These are phyloP conservation scores for Rubia balearica DNA, from an alignment of 305 asterid species.

Conservation along the genomic window DNA sequence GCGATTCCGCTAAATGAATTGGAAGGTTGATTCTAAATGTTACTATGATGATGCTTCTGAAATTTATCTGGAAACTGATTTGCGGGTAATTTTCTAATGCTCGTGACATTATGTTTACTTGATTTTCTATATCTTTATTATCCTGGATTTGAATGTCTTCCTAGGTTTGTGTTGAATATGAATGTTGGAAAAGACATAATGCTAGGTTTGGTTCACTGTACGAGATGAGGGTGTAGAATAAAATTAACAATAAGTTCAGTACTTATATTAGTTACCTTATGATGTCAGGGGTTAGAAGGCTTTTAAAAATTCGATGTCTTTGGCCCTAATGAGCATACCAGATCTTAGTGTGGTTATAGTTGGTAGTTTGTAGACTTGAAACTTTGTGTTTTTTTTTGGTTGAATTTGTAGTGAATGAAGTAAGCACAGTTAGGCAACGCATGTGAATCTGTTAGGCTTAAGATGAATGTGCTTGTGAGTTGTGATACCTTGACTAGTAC, in stretches of 20 bases:
- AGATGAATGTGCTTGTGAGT: conserved; percentile 7
- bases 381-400: neutral
- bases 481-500: conserved; percentile 55
- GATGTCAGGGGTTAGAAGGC: neutral
- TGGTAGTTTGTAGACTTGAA: neutral
- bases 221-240: neutral
- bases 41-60: neutral
- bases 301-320: neutral
- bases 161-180: neutral
- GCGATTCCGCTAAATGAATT: too few species aligned
- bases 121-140: neutral
- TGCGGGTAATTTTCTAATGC: neutral
- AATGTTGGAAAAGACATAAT: neutral
- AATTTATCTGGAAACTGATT: neutral
- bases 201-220: neutral
- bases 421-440: neutral
- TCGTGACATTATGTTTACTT: neutral
- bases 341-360: neutral
- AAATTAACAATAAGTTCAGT: neutral
- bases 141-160: neutral
- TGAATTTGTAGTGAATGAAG: neutral
- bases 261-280: neutral
- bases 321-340: neutral
- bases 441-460: conserved; percentile 9
- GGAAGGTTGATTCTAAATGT: neutral